Base-by-base conservation (phyloP, 495 filamentous ascomycete genomes). In the Pseudevernia furfuracea region DNA sequence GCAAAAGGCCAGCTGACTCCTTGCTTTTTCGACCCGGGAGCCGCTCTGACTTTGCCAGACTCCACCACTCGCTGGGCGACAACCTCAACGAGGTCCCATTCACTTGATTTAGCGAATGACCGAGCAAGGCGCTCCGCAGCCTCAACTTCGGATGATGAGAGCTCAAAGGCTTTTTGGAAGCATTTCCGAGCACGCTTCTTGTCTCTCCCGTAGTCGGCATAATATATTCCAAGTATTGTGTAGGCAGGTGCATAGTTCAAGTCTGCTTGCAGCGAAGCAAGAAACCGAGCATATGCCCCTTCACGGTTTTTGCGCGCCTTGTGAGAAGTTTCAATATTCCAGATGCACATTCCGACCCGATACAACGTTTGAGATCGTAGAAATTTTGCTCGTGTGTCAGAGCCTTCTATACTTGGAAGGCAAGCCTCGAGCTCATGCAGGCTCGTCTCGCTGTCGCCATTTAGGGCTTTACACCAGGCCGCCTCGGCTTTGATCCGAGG, bases 81-180 rank as follows among this genome's bases (percentile, higher is more conserved):
- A 11, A 90, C 85, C 75, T 97, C 94, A 2, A 99, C 94, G 36
- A 95, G 83, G 61, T 97, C 95, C 94, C 94, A 99, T 68, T 97
- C 94, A 25, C 88, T 84, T 61, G 89, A 86, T 65, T 96, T 86
- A 0, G 95, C 92, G 70, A 96, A 99, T 1, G 83, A 84, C 49
- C 81, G 81, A 14, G 93, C 91, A 15, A 99, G 84, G 36, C 90
- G 84, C 74, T 97, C 89, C 5, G 94, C 94, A 55, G 94, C 91
- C 69, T 88, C 81, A 3, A 96, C 84, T 72, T 99, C 95, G 0
- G 89, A 84, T 0, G 91, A 74, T 0, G 95, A 99, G 14, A 97
- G 78, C 72, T 99, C 94, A 58, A 99, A 93, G 0, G 94, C 94
- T 72, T 96, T 97, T 69, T 97, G 90, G 70, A 97, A 99, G 73